phyloP scores from a whole-genome alignment of 306 rosid species.

The Lablab purpureus region DNA sequence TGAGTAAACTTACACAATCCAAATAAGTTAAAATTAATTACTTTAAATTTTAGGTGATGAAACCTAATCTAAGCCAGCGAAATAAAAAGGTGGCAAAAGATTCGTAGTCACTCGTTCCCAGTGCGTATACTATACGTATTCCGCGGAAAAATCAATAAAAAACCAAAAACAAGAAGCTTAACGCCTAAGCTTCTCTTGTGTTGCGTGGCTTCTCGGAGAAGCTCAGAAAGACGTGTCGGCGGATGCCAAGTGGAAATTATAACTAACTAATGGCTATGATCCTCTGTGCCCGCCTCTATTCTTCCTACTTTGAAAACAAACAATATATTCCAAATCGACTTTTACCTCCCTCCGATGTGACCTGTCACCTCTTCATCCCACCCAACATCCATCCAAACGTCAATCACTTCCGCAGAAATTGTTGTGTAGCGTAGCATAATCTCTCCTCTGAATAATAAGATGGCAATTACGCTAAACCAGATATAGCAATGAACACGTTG shows the following conservation, averaged over 20 bases:
- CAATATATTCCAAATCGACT: not conserved
- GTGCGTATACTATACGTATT: conserved; percentile 4
- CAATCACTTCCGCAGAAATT: not conserved
- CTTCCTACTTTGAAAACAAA: conserved; percentile 2
- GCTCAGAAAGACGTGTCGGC: conserved; percentile 58
- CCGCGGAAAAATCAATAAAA: not conserved
- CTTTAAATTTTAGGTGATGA: no score
- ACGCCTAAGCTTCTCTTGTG: conserved; percentile 63
- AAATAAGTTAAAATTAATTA: no score
- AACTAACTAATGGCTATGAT: not conserved
- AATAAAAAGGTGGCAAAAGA: not conserved
- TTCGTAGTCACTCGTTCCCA: not conserved
- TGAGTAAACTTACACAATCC: not conserved
- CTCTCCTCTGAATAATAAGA: no score
- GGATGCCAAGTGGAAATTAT: conserved; percentile 42
- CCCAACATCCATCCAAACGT: not conserved
- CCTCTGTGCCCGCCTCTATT: conserved; percentile 15
- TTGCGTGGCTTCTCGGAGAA: conserved; percentile 72
- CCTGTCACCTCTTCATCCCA: conserved; percentile 25
- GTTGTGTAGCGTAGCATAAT: not conserved
- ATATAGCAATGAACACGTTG: no score
- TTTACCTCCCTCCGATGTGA: not conserved
- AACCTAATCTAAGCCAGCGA: not conserved
- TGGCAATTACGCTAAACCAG: no score
- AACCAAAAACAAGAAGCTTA: conserved; percentile 48